A percentile compares a stretch with the other conserved stretches of the same genome.
phyloP scores from a whole-genome alignment of 148 eudicot genomes.

The Silene uniflora region DNA sequence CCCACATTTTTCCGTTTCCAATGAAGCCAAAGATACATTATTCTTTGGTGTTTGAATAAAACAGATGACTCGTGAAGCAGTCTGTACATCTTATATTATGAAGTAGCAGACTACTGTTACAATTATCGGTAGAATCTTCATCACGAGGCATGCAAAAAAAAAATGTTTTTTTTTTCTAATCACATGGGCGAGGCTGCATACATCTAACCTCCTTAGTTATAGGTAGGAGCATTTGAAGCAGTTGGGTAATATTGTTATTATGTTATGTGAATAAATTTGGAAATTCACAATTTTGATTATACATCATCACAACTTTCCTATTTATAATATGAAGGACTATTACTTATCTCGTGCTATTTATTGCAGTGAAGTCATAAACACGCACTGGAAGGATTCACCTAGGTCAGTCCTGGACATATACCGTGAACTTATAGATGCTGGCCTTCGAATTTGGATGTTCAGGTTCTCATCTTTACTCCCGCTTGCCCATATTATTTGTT shows the following conservation, averaged over 20 bases:
- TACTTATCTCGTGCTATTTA: conserved; percentile 1
- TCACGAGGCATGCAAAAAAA: no score
- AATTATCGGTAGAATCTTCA: no score
- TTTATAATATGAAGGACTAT: neutral
- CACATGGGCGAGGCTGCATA: no score
- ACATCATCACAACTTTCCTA: neutral
- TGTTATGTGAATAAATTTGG: neutral
- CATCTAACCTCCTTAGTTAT: no score
- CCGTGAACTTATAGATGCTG: conserved; percentile 67
- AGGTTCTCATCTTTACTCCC: conserved; percentile 44
- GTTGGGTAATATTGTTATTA: neutral
- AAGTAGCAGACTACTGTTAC: no score
- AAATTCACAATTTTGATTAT: neutral
- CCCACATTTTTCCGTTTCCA: neutral
- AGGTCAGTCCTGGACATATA: conserved; percentile 63
- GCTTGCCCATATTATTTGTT: neutral
- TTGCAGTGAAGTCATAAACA: conserved; percentile 52
- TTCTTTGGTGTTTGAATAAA: no score
- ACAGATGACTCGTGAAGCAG: no score
- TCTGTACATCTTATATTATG: no score
- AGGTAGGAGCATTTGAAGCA: no score
- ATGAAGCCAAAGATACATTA: no score
- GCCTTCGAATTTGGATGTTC: conserved; percentile 92
- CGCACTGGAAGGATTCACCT: conserved; percentile 77
- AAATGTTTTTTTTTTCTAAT: no score